Conservation (phyloP, 2,329 filamentous ascomycete genomes). For the Allantophomopsis lycopodina region DNA sequence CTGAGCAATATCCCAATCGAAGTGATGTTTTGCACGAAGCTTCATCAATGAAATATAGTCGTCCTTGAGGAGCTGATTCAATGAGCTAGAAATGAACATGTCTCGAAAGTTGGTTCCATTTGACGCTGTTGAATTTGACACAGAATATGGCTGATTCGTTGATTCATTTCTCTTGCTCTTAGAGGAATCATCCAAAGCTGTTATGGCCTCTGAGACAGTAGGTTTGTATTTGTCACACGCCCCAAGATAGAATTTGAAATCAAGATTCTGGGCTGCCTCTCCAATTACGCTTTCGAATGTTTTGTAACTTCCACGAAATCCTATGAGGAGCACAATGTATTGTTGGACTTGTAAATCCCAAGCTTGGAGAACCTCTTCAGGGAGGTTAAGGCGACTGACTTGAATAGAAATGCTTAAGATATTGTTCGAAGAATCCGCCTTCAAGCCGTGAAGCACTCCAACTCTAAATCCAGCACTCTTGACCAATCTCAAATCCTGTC, state of each 20-base stretch:
- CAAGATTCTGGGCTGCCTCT: slow-evolving; percentile 20
- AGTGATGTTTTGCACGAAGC: slow-evolving; percentile 33
- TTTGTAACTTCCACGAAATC: slow-evolving; percentile 48
- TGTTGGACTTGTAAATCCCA: slow-evolving; percentile 58
- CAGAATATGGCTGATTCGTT: not conserved
- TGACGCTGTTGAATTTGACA: not conserved
- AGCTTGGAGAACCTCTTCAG: slow-evolving; percentile 60
- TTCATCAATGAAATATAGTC: slow-evolving; percentile 50
- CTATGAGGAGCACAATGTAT: slow-evolving; percentile 62
- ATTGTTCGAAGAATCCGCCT: slow-evolving; percentile 23
- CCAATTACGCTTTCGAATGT: slow-evolving; percentile 37
- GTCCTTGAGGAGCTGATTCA: slow-evolving; percentile 54
- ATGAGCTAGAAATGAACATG: slow-evolving; percentile 58
- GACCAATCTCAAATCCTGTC: slow-evolving; percentile 43
- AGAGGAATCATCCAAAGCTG: slow-evolving; percentile 18
- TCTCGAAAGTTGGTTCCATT: slow-evolving; percentile 29
- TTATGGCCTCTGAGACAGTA: slow-evolving; percentile 25
- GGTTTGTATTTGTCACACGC: slow-evolving; percentile 65
- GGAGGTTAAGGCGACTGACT: slow-evolving; percentile 56
- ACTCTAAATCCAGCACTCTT: slow-evolving; percentile 58
- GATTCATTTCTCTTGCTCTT: slow-evolving; percentile 2
- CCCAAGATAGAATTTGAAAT: slow-evolving; percentile 52
- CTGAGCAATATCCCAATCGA: slow-evolving; percentile 56
- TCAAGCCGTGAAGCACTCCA: slow-evolving; percentile 41
- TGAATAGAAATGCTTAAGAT: slow-evolving; percentile 56